A percentile compares a stretch with the other conserved stretches of the same genome.
These are phyloP conservation scores for Kodamaea derodonti DNA, from an alignment of 1,139 yeast genomes.

Conservation along the genomic window DNA sequence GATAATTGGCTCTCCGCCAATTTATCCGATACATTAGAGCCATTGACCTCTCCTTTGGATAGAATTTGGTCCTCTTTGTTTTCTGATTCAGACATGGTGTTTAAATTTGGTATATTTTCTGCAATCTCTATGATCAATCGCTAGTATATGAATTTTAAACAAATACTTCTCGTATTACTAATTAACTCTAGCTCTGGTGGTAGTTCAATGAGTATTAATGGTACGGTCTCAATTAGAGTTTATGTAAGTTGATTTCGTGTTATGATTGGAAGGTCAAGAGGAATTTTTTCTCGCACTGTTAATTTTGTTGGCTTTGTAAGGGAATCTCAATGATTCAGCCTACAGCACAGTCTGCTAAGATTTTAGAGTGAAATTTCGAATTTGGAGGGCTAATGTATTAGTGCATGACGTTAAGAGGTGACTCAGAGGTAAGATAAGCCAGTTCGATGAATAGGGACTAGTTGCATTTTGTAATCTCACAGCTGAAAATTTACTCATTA, in stretches of 20 bases:
- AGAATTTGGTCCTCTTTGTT: not conserved
- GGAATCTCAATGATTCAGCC: no score
- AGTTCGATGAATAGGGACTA: no score
- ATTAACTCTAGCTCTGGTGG: not conserved
- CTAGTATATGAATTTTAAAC: not conserved
- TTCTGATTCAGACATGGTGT: not conserved
- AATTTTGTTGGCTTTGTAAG: not conserved
- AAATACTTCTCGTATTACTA: not conserved
- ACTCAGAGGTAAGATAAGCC: no score
- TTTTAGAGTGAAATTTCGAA: no score
- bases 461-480: no score
- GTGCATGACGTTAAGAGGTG: no score
- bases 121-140: not conserved
- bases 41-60: not conserved
- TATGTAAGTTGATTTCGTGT: not conserved
- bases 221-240: not conserved
- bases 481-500: no score
- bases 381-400: no score
- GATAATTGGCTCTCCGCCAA: slow-evolving; percentile 1
- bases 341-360: no score
- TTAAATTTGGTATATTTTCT: no score
- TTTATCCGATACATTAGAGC: not conserved
- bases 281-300: not conserved
- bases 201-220: not conserved
- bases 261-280: not conserved